Evolutionary conservation across 169 alveolate genomes (phyloP), one percentile per base, ranked within the genome.

Genomic region (Toxoplasma gondii): DNA sequence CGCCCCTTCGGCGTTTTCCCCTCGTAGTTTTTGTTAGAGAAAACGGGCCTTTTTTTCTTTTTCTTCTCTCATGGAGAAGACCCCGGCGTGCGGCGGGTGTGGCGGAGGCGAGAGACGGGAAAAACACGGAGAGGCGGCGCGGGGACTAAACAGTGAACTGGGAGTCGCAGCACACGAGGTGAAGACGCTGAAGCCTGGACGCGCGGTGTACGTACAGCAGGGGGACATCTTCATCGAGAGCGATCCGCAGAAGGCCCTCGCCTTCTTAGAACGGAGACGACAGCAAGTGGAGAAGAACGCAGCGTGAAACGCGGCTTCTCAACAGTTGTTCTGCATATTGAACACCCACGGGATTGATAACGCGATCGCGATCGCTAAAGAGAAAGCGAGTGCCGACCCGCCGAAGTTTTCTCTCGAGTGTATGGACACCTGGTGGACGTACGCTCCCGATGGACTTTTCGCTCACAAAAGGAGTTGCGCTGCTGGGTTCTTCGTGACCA

Each of bases 201-300:
- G 94, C 41, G 92, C 82, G 94, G 94, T 92, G 94, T 92, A 92
- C 78, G 92, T 92, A 54, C 94, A 92, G 88, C 92, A 81, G 43
- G 94, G 94, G 1, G 92, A 88, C 41, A 67, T 83, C 53, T 92
- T 58, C 78, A 24, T 92, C 16, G 80, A 43, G 38, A 81, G 91
- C 2, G 94, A 92, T 31, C 34, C 34, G 67, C 38, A 24, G 41
- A 29, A 45, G 36, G 90, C 90, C 16, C 34, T 45, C 41, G 67
- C 54, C 0, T 82, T 41, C 67, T 45, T 82, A 36, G 69, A 78
- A 1, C 0, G 53, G 87, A 34, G 44, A 34, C 87, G 45, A 24
- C 27, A 39, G 87, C 53, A 78, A 5, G 34, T 31, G 2, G 78
- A 64, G 34, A 64, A 64, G 78, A 19, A 31, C 29, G 16, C 24